Percentiles rank a stretch among this genome's conserved stretches.
These are phyloP conservation scores for Trametes hirsuta DNA, from an alignment of 1,284 basidiomycete genomes.

Conservation along the genomic window DNA sequence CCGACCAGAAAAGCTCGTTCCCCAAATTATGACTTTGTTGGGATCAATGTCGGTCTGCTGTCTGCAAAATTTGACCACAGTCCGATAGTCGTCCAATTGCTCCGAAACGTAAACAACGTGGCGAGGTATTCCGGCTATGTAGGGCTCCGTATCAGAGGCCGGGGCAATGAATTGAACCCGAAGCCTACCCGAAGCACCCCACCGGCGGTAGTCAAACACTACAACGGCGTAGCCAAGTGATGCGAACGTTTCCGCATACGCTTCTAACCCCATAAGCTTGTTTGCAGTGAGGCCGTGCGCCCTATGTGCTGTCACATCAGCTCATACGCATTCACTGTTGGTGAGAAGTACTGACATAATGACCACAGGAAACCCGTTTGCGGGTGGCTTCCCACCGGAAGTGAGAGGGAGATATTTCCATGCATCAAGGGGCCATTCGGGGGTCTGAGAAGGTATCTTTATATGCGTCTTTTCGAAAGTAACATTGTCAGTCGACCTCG, in stretches of 20 bases:
- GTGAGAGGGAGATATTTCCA: constrained; percentile 38
- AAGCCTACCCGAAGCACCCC: constrained; percentile 41
- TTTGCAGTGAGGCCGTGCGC: constrained; percentile 40
- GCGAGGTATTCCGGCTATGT: constrained; percentile 39
- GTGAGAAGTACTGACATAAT: constrained; percentile 34
- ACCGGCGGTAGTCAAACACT: constrained; percentile 45
- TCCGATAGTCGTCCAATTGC: constrained; percentile 44
- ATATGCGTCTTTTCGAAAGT: constrained; percentile 19
- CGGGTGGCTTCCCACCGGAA: neutral
- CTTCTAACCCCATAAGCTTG: constrained; percentile 37
- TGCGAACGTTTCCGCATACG: constrained; percentile 40
- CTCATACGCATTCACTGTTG: no score
- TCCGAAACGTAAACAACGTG: constrained; percentile 38
- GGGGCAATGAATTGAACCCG: neutral
- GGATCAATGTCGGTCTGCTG: constrained; percentile 38
- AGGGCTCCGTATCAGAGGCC: neutral
- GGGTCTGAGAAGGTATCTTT: constrained; percentile 39
- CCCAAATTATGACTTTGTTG: constrained; percentile 40
- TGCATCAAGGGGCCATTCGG: constrained; percentile 40
- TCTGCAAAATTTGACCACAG: constrained; percentile 40
- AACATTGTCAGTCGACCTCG: neutral
- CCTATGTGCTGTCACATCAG: constrained; percentile 24
- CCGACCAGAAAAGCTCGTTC: constrained; percentile 38
- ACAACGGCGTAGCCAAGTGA: constrained; percentile 39
- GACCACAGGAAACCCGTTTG: constrained; percentile 35